A percentile compares a stretch with the other conserved stretches of the same genome.
These are phyloP conservation scores for Hevea brasiliensis DNA, from an alignment of 345 rosid species.

Conservation along the genomic window DNA sequence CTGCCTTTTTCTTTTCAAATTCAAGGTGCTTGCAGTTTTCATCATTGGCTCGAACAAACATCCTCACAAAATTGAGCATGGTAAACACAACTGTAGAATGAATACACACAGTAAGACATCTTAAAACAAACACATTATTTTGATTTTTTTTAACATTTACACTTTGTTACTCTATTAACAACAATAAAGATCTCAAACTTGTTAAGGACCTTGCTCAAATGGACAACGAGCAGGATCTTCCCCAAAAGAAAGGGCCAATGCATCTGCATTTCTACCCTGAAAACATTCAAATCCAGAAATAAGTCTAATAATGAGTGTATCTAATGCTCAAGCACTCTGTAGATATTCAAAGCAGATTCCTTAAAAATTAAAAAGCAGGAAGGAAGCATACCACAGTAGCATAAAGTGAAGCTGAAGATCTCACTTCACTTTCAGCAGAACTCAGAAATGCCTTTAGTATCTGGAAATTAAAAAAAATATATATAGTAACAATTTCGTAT, in stretches of 20 bases:
- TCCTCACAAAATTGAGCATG: constrained; percentile 66
- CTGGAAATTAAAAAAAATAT: too few species aligned
- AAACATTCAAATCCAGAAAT: constrained; percentile 23
- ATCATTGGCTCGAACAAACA: constrained; percentile 67
- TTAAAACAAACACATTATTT: neutral
- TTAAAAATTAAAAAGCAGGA: neutral
- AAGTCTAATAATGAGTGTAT: constrained; percentile 9
- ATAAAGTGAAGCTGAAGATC: constrained; percentile 28
- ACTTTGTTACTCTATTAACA: neutral
- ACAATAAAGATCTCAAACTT: neutral
- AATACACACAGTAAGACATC: neutral
- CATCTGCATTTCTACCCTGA: constrained; percentile 91
- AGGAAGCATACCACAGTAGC: constrained; percentile 34
- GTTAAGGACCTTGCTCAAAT: constrained; percentile 85
- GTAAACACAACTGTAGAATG: constrained; percentile 67
- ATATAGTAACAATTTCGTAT: neutral
- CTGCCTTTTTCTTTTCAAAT: constrained; percentile 60
- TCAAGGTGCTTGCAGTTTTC: constrained; percentile 77
- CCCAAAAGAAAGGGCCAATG: constrained; percentile 84
- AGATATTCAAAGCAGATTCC: constrained; percentile 1
- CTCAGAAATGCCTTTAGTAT: constrained; percentile 21
- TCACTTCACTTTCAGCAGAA: constrained; percentile 32
- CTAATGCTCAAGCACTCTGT: neutral
- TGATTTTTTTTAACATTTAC: neutral
- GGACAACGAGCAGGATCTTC: constrained; percentile 98